Conservation (phyloP, 2,329 filamentous ascomycete genomes). For the Nothophoma quercina region DNA sequence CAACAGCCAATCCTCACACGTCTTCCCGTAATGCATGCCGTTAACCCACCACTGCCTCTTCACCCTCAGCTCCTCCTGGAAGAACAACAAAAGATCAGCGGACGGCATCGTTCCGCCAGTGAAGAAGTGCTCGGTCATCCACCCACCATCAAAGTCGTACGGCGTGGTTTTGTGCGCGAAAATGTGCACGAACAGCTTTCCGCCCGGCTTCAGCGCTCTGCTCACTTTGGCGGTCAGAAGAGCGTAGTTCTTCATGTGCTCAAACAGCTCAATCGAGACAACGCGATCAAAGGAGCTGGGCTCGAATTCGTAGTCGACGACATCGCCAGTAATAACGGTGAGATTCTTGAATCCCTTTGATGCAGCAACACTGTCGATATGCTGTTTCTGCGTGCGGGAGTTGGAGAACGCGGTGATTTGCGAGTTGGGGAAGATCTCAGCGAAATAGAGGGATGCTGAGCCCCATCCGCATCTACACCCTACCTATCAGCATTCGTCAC, state of each 20-base stretch:
- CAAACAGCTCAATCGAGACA: conserved; percentile 74
- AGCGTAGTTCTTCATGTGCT: conserved; percentile 81
- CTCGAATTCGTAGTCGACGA: conserved; percentile 71
- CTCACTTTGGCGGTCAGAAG: conserved; percentile 70
- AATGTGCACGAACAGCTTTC: conserved; percentile 74
- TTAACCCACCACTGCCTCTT: conserved; percentile 75
- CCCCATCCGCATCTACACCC: conserved; percentile 71
- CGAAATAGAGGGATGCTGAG: conserved; percentile 69
- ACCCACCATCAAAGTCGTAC: conserved; percentile 75
- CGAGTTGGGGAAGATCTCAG: conserved; percentile 68
- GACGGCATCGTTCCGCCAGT: conserved; percentile 76
- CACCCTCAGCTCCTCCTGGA: conserved; percentile 68
- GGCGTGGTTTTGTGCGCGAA: conserved; percentile 71
- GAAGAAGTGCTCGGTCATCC: conserved; percentile 79
- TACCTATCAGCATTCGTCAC: not conserved
- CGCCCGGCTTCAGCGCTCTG: conserved; percentile 65
- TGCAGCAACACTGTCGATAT: conserved; percentile 68
- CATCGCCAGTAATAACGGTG: conserved; percentile 70
- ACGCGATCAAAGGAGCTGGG: conserved; percentile 67
- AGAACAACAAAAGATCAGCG: conserved; percentile 71
- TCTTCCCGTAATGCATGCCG: conserved; percentile 72
- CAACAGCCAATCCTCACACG: conserved; percentile 73
- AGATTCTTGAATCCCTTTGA: conserved; percentile 67
- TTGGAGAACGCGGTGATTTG: conserved; percentile 74
- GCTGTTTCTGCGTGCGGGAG: conserved; percentile 71